Evolutionary conservation across 78 protist genomes (phyloP).

Genomic region (Pelomyxa schiedti): DNA sequence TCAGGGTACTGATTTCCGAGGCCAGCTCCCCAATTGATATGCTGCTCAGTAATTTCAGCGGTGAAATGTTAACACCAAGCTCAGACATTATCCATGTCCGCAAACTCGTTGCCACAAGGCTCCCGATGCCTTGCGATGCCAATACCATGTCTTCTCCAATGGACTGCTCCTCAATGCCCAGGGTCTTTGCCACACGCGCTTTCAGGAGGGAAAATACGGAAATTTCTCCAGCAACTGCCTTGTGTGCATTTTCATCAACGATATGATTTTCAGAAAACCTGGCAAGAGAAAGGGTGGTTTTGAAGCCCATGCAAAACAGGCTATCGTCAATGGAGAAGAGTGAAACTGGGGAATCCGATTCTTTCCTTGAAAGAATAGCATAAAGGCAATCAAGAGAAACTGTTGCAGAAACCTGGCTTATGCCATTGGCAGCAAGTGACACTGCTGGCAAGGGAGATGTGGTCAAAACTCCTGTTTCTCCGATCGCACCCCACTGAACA

Average conservation of each 20-base stretch:
- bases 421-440: not conserved
- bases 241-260: too few relatives aligned
- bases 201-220: too few relatives aligned
- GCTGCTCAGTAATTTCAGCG: not conserved
- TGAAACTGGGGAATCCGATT: too few relatives aligned
- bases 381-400: not conserved
- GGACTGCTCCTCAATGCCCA: not conserved
- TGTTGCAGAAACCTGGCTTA: not conserved
- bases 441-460: not conserved
- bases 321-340: too few relatives aligned
- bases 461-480: not conserved
- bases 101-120: not conserved
- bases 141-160: not conserved
- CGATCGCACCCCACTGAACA: constrained; percentile 41
- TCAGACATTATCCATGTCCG: not conserved
- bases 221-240: too few relatives aligned
- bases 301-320: too few relatives aligned
- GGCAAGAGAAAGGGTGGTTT: too few relatives aligned
- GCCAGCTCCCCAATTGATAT: not conserved
- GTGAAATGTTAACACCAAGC: not conserved
- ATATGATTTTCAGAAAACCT: too few relatives aligned
- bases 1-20: too few relatives aligned
- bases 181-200: not conserved
- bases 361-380: not conserved
- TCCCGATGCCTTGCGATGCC: not conserved